phyloP scores from a whole-genome alignment of 2,329 filamentous ascomycete genomes.

The Pestalotiopsis sp. region DNA sequence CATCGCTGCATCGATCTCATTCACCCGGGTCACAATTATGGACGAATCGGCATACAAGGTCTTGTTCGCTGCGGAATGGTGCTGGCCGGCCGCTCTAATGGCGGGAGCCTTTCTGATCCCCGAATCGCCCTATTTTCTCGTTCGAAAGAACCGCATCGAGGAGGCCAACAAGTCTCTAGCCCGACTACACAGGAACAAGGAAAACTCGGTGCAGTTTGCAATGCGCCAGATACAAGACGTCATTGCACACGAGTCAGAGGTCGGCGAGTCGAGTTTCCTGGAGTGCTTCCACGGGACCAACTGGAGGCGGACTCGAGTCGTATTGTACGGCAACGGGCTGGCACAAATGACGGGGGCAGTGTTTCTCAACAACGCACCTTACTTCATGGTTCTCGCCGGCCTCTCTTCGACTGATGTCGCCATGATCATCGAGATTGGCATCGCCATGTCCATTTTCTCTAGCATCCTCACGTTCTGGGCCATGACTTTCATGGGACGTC shows the following conservation, averaged over 20 bases:
- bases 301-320: conserved; percentile 8
- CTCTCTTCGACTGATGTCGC: conserved; percentile 8
- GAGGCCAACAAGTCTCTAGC: conserved; percentile 1
- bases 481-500: conserved; percentile 4
- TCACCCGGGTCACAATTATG: conserved; percentile 10
- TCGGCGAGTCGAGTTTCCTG: neutral
- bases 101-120: conserved; percentile 6
- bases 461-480: conserved; percentile 6
- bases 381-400: conserved; percentile 12
- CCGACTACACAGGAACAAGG: neutral
- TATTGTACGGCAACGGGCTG: conserved; percentile 7
- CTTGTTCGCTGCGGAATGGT: conserved; percentile 12
- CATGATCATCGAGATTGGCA: conserved; percentile 9
- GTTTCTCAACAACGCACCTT: conserved; percentile 10
- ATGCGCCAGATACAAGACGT: conserved; percentile 1
- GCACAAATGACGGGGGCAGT: conserved; percentile 10
- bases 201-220: neutral
- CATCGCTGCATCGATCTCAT: conserved; percentile 10
- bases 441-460: conserved; percentile 6
- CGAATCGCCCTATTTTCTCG: conserved; percentile 9
- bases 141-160: conserved; percentile 14
- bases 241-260: conserved; percentile 3
- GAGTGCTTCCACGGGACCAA: conserved; percentile 9
- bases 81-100: conserved; percentile 7
- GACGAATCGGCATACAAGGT: conserved; percentile 11